Evolutionary conservation across 148 eudicot genomes (phyloP).

Genomic region (Diospyros kaki): DNA sequence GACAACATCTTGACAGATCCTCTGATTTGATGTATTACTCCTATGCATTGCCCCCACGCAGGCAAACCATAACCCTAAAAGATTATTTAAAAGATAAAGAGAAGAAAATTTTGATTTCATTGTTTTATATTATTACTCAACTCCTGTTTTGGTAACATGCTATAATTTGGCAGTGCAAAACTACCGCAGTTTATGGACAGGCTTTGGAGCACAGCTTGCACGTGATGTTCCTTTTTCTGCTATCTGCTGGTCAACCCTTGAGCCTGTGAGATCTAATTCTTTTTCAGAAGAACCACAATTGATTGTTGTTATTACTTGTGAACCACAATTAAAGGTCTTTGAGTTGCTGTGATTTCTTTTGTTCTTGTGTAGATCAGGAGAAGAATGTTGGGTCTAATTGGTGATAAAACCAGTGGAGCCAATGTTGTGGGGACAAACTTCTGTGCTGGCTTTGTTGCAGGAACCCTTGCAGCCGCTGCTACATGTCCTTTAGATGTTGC

Average conservation of each 20-base stretch:
- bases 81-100: background rate
- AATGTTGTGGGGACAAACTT: conserved; percentile 78
- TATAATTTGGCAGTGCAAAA: conserved; percentile 40
- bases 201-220: conserved; percentile 90
- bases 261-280: conserved; percentile 52
- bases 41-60: background rate
- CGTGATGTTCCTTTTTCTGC: conserved; percentile 97
- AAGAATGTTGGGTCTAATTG: conserved; percentile 35
- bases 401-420: conserved; percentile 43
- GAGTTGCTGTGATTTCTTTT: conserved; percentile 7
- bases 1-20: background rate
- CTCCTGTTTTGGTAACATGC: conserved; percentile 8
- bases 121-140: background rate
- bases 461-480: conserved; percentile 73
- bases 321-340: background rate
- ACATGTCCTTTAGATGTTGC: conserved; percentile 97
- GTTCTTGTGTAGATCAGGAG: conserved; percentile 53
- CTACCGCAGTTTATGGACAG: conserved; percentile 83
- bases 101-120: background rate
- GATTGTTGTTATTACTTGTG: background rate
- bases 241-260: conserved; percentile 89
- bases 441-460: conserved; percentile 81
- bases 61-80: background rate
- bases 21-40: background rate
- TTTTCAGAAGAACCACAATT: background rate